Evolutionary conservation across 768 basidiomycete species (phyloP).

Genomic region (Boletus fagicola): DNA sequence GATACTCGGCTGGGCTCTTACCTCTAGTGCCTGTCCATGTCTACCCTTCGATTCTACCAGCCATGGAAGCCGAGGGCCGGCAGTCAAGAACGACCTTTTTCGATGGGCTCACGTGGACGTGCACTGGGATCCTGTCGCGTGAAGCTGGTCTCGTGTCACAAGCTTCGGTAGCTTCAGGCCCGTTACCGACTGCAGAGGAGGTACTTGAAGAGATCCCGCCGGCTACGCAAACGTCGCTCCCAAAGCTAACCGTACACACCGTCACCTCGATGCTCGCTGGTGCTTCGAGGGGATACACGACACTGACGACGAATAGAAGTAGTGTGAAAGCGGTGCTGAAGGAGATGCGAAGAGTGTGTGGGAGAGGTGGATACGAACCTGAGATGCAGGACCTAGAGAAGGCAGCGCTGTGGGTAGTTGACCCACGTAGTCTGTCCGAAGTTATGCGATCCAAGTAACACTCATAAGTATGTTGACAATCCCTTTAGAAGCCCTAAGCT

Average conservation of each 20-base stretch:
- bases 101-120: slow-evolving; percentile 48
- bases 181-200: neutral
- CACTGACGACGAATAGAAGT: slow-evolving; percentile 81
- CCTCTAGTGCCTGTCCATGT: slow-evolving; percentile 58
- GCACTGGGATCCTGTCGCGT: slow-evolving; percentile 51
- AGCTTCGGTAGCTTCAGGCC: neutral
- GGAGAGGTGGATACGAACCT: slow-evolving; percentile 8
- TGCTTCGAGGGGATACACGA: slow-evolving; percentile 70
- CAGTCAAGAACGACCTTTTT: slow-evolving; percentile 38
- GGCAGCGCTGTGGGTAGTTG: slow-evolving; percentile 69
- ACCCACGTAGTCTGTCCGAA: slow-evolving; percentile 59
- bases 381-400: slow-evolving; percentile 16
- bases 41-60: slow-evolving; percentile 37
- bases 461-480: neutral
- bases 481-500: no score
- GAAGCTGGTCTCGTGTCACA: slow-evolving; percentile 27
- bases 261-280: slow-evolving; percentile 72
- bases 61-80: neutral
- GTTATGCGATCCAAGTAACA: slow-evolving; percentile 12
- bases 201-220: slow-evolving; percentile 45
- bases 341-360: slow-evolving; percentile 47
- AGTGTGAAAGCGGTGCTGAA: slow-evolving; percentile 74
- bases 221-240: slow-evolving; percentile 52
- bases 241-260: slow-evolving; percentile 73
- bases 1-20: slow-evolving; percentile 52